Conservation (phyloP, 2,329 filamentous ascomycete species). For the Venturiaceae sp. region DNA sequence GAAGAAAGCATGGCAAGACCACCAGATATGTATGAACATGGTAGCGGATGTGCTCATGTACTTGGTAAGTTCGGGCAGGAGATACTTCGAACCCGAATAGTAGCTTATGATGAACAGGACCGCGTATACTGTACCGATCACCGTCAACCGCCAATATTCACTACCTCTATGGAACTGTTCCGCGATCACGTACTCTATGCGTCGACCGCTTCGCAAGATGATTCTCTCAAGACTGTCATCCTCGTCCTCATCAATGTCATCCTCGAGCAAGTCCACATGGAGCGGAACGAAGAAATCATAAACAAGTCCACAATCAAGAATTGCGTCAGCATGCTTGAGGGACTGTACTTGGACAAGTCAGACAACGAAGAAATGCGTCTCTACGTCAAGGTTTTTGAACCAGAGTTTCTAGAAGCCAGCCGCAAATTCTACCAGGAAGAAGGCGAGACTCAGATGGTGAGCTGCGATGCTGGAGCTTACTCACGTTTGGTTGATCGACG, state of each 20-base stretch:
- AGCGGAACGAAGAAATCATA: constrained; percentile 80
- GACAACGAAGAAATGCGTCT: constrained; percentile 73
- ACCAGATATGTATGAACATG: constrained; percentile 93
- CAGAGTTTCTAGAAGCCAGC: constrained; percentile 63
- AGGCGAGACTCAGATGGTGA: constrained; percentile 62
- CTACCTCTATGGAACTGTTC: constrained; percentile 77
- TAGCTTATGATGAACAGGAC: constrained; percentile 43
- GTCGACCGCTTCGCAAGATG: constrained; percentile 12
- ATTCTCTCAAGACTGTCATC: background rate
- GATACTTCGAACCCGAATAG: background rate
- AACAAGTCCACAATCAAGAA: constrained; percentile 74
- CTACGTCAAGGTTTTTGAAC: constrained; percentile 77
- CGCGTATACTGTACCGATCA: constrained; percentile 70
- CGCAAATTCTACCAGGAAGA: constrained; percentile 66
- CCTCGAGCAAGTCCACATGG: constrained; percentile 85
- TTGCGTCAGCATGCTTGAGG: constrained; percentile 82
- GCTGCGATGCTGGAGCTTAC: constrained; percentile 74
- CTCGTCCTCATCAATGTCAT: constrained; percentile 46
- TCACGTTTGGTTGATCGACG: constrained; percentile 65
- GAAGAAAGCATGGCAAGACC: constrained; percentile 74
- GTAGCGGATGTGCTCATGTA: constrained; percentile 95
- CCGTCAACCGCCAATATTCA: constrained; percentile 68
- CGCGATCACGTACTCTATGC: constrained; percentile 69
- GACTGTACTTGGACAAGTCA: constrained; percentile 70
- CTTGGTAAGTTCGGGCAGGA: constrained; percentile 45